Base-by-base conservation (phyloP, 352 stramenopile genomes). In the Plasmopara viticola region DNA sequence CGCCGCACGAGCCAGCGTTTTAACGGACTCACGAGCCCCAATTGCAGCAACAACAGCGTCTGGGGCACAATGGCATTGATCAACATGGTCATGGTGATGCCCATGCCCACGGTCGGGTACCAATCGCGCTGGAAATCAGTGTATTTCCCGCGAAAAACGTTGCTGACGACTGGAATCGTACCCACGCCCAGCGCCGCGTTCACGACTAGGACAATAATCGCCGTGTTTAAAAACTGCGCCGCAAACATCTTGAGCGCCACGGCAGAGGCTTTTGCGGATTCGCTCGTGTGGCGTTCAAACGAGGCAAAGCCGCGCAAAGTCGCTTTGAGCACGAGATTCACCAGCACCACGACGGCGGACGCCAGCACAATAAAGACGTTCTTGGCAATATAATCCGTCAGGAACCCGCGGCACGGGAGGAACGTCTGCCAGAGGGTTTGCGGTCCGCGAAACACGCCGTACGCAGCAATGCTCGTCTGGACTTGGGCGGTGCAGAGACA, bases 61-160 rank as follows among this genome's bases (percentile, higher is more conserved):
- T 92, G 82, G 0, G 82, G 81, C 17, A 80, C 61, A 20, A 91
- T 60, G 0, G 81, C 75, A 58, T 94, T 94, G 57, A 93, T 78
- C 40, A 90, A 57, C 84, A 94, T 95, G 6, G 82, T 91, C 65
- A 80, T 87, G 0, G 84, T 88, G 55, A 95, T 83, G 29, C 78
- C 82, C 63, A 91, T 87, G 33, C 84, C 84, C n/a, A 95, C 84
- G 5, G 67, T 89, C 10, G 80, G 78, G 60, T 93, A 95, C 84
- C 84, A 95, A 6, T 87, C 72, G 35, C 83, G 82, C 49, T 91
- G 74, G 60, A 95, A 93, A 55, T 94, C 84, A 3, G 25, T 64
- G 56, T 78, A 95, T 44, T 90, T 84, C 28, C 84, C 84, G 41
- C 87, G 68, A 43, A 94, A 75, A 4, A 94, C 62, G 1, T 88